Evolutionary conservation across 116 monocot species (phyloP).

Genomic region (Phalaenopsis hybrid): DNA sequence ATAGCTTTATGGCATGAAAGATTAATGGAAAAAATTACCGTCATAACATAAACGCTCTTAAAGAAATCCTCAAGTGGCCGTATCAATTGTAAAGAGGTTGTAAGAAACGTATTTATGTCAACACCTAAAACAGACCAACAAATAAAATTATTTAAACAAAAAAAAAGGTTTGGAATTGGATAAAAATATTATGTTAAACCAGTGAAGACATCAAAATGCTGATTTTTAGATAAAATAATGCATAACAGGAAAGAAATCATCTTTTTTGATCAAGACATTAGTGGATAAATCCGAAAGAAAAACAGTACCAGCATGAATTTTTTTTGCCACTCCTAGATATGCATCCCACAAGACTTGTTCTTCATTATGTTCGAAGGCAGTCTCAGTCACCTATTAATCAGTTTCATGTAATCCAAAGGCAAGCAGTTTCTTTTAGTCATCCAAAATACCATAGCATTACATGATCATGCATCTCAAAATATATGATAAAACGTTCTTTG

Average conservation of each 20-base stretch:
- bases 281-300: neutral
- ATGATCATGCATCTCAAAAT: no score
- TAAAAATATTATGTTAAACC: neutral
- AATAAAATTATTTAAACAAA: constrained; percentile 2
- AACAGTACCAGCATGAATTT: constrained; percentile 63
- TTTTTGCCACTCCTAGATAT: constrained; percentile 40
- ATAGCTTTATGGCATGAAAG: no score
- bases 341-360: constrained; percentile 73
- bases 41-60: constrained; percentile 87
- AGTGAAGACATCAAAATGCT: neutral
- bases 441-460: no score
- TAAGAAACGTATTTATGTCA: neutral
- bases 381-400: constrained; percentile 49
- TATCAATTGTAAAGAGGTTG: constrained; percentile 49
- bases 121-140: constrained; percentile 34
- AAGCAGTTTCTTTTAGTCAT: no score
- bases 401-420: constrained; percentile 9
- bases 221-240: neutral
- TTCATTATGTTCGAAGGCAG: constrained; percentile 61
- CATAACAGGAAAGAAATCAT: neutral
- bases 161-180: neutral
- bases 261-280: neutral
- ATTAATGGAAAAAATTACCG: constrained; percentile 31
- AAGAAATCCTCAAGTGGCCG: constrained; percentile 91
- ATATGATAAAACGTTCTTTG: no score